phyloP scores from a whole-genome alignment of 257 asterid species.

The Petunia axillaris region DNA sequence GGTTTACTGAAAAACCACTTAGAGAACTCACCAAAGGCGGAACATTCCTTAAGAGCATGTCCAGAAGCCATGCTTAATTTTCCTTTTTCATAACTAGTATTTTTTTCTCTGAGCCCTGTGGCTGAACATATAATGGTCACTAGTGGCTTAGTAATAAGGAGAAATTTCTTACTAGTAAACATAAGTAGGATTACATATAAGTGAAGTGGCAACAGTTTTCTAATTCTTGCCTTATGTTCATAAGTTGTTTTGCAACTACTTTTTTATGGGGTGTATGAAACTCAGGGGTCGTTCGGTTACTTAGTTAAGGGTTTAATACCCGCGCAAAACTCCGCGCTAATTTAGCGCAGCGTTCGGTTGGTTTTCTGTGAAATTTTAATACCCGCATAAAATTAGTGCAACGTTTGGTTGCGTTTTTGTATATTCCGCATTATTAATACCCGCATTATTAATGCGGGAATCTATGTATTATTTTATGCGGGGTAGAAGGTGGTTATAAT shows the following conservation, averaged over 20 bases:
- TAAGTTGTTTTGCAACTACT: neutral
- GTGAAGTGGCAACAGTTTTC: neutral
- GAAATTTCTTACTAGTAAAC: neutral
- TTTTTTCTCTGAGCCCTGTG: slow-evolving; percentile 10
- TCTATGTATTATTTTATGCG: too few species aligned
- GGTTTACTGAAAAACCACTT: slow-evolving; percentile 66
- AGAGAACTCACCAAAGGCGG: slow-evolving; percentile 46
- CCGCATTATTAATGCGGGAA: too few species aligned
- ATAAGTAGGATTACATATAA: neutral
- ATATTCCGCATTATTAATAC: too few species aligned
- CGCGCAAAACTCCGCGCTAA: too few species aligned
- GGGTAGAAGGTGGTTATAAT: too few species aligned
- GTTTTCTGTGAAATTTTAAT: too few species aligned
- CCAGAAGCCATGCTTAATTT: slow-evolving; percentile 34
- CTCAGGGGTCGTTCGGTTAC: too few species aligned
- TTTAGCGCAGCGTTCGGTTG: too few species aligned
- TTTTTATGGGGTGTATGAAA: neutral
- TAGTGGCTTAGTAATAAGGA: slow-evolving; percentile 19
- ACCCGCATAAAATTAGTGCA: too few species aligned
- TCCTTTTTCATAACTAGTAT: neutral
- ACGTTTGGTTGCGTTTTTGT: too few species aligned
- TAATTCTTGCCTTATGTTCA: neutral
- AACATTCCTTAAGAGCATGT: slow-evolving; percentile 45
- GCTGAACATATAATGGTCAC: neutral
- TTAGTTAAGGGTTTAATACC: too few species aligned